phyloP scores from a whole-genome alignment of 371 early-diverging fungal genomes.

The Coemansia sp. region DNA sequence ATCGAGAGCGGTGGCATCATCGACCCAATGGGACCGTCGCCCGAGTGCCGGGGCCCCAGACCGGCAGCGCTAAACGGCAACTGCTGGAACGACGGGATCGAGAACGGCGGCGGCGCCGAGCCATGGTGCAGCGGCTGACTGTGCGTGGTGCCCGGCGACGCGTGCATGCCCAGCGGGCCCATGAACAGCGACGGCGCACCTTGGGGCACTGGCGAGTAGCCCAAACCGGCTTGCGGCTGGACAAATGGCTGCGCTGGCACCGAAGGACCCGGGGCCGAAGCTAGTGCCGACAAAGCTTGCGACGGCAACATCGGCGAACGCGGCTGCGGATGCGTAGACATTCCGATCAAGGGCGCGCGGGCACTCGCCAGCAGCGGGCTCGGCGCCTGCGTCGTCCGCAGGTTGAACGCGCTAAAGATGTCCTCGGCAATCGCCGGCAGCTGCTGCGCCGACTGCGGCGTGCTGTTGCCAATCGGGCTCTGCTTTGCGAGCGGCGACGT shows the following conservation, averaged over 20 bases:
- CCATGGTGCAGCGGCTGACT: slow-evolving; percentile 2
- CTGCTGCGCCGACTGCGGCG: slow-evolving; percentile 15
- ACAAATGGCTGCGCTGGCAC: slow-evolving; percentile 4
- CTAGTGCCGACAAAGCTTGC: slow-evolving; percentile 1
- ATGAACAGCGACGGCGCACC: slow-evolving; percentile 20
- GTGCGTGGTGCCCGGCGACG: slow-evolving; percentile 1
- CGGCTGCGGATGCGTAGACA: slow-evolving; percentile 14
- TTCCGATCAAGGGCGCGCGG: slow-evolving; percentile 6
- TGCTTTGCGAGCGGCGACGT: background rate
- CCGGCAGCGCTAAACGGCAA: slow-evolving; percentile 11
- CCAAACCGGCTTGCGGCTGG: slow-evolving; percentile 19
- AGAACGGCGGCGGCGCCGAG: slow-evolving; percentile 14
- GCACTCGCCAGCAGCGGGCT: slow-evolving; percentile 16
- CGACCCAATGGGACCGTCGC: slow-evolving; percentile 18
- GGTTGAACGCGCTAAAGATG: slow-evolving; percentile 22
- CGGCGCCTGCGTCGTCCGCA: slow-evolving; percentile 11
- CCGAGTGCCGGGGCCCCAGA: slow-evolving; percentile 4
- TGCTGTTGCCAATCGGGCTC: background rate
- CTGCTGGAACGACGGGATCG: slow-evolving; percentile 26
- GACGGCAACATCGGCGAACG: slow-evolving; percentile 27
- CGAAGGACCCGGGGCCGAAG: background rate
- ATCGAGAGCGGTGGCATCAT: slow-evolving; percentile 8
- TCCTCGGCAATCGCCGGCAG: slow-evolving; percentile 33
- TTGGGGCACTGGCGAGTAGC: slow-evolving; percentile 13
- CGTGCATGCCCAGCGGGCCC: slow-evolving; percentile 2